Conservation (phyloP, 257 asterid species). For the Craterostigma plantagineum region DNA sequence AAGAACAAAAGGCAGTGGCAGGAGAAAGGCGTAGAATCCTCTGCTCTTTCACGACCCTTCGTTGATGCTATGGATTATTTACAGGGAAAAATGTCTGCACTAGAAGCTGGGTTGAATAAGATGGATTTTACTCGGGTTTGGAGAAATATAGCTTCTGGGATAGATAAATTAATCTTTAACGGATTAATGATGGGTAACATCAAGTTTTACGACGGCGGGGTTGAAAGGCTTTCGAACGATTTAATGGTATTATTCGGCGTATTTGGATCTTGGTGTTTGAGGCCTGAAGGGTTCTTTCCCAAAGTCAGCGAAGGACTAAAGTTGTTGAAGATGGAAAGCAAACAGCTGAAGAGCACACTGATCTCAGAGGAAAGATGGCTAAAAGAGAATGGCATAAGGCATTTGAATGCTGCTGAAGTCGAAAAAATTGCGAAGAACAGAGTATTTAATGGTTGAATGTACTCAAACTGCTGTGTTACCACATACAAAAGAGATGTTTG, state of each 20-base stretch:
- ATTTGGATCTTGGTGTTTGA: conserved; percentile 60
- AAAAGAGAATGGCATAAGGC: conserved; percentile 60
- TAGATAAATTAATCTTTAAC: conserved; percentile 41
- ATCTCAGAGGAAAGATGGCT: conserved; percentile 55
- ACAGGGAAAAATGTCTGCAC: conserved; percentile 45
- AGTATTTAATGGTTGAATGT: conserved; percentile 25
- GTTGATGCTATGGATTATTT: conserved; percentile 68
- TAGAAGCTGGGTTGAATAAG: conserved; percentile 48
- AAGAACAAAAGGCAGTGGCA: conserved; percentile 88
- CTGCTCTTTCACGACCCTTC: conserved; percentile 37
- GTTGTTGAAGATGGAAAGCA: conserved; percentile 41
- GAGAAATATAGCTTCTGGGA: conserved; percentile 65
- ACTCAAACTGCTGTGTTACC: background rate
- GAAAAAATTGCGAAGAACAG: conserved; percentile 58
- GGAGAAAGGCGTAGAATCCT: conserved; percentile 51
- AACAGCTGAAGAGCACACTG: conserved; percentile 26
- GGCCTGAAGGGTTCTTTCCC: conserved; percentile 96
- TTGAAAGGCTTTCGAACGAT: conserved; percentile 59
- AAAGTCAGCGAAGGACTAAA: conserved; percentile 53
- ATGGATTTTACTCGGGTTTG: conserved; percentile 57
- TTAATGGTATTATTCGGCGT: conserved; percentile 42
- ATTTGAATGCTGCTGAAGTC: conserved; percentile 35
- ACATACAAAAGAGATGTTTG: too few species aligned
- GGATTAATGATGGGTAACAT: conserved; percentile 38
- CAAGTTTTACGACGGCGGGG: conserved; percentile 56